Evolutionary conservation across 2,329 filamentous ascomycete genomes (phyloP).

Genomic region (Byssochlamys sp.): DNA sequence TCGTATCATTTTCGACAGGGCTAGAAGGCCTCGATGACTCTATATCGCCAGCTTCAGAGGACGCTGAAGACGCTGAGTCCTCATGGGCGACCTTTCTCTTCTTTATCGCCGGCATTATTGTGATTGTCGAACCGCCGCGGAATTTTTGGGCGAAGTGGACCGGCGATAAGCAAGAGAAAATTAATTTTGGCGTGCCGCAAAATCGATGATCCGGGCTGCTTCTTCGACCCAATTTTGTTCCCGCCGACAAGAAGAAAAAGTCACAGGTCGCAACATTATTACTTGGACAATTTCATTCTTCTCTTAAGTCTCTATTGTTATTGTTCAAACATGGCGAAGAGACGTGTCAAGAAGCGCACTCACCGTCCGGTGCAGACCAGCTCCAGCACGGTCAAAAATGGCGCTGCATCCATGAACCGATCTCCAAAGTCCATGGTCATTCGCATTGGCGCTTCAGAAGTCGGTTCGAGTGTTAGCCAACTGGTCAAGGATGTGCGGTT

Average conservation of each 20-base stretch:
- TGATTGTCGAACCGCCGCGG: slow-evolving; percentile 4
- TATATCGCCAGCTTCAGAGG: slow-evolving; percentile 12
- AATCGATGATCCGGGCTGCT: slow-evolving; percentile 27
- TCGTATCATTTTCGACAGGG: slow-evolving; percentile 1
- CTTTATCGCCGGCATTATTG: slow-evolving; percentile 30
- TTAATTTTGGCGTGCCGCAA: slow-evolving; percentile 25
- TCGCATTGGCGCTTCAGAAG: slow-evolving; percentile 85
- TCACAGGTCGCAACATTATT: slow-evolving; percentile 2
- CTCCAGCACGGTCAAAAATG: slow-evolving; percentile 41
- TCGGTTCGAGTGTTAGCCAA: slow-evolving; percentile 83
- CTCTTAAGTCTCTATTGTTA: not conserved
- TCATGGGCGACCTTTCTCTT: slow-evolving; percentile 30
- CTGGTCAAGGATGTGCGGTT: slow-evolving; percentile 79
- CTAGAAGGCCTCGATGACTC: slow-evolving; percentile 12
- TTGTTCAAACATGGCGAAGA: slow-evolving; percentile 57
- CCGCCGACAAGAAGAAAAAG: slow-evolving; percentile 23
- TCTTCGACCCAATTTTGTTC: slow-evolving; percentile 24
- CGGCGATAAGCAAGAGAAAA: slow-evolving; percentile 13
- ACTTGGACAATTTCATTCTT: not conserved
- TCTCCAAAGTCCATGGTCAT: slow-evolving; percentile 97
- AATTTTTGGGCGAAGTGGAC: slow-evolving; percentile 1
- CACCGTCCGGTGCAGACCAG: slow-evolving; percentile 59
- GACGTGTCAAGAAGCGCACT: slow-evolving; percentile 78
- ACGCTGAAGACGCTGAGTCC: slow-evolving; percentile 8
- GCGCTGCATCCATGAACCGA: slow-evolving; percentile 54